These are phyloP conservation scores for Colletotrichum lentis DNA, from an alignment of 2,329 filamentous ascomycete species.

Conservation along the genomic window DNA sequence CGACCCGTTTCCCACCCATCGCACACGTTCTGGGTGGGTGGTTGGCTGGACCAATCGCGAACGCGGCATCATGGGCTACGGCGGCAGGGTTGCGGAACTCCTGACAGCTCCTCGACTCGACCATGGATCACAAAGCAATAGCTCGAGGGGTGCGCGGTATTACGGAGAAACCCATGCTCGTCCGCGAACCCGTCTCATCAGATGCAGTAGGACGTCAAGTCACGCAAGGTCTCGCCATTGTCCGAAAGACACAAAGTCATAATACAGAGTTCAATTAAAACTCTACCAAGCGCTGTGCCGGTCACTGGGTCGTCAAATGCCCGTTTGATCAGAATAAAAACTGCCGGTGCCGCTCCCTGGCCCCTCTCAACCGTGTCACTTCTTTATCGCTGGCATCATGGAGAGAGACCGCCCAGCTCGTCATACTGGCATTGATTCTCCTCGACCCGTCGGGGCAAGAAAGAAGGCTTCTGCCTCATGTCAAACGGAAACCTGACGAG, in stretches of 20 bases:
- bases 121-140: not conserved
- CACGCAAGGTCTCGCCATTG: not conserved
- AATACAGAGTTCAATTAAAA: conserved; percentile 16
- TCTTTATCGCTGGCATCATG: not conserved
- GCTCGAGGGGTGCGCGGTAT: not conserved
- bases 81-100: not conserved
- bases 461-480: not conserved
- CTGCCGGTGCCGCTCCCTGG: not conserved
- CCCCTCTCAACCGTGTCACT: not conserved
- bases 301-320: conserved; percentile 22
- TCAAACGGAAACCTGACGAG: not conserved
- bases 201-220: not conserved
- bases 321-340: too few species aligned
- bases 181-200: not conserved
- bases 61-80: not conserved
- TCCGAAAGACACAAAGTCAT: not conserved
- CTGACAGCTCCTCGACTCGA: not conserved
- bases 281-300: conserved; percentile 16
- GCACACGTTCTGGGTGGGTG: not conserved
- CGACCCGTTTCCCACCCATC: not conserved
- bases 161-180: not conserved
- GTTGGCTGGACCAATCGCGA: not conserved
- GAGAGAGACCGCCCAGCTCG: not conserved
- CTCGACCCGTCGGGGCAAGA: not conserved
- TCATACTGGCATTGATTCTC: not conserved